Percentiles rank a stretch among this genome's conserved stretches.
Evolutionary conservation across 495 filamentous ascomycete species (phyloP).

Genomic region (Endocarpon pusillum): DNA sequence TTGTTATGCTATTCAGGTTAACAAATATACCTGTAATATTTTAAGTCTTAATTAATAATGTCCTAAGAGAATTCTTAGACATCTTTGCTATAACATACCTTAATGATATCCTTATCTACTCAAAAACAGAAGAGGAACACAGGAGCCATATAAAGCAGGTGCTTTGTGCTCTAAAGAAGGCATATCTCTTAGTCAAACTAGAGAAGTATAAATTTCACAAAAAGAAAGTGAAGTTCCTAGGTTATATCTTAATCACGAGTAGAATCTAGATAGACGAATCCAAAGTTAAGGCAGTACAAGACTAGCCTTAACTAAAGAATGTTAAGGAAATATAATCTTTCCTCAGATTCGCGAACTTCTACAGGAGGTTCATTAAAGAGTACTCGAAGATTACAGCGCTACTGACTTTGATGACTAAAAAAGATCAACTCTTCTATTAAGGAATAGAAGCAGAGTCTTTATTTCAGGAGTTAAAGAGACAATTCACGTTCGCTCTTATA

Average conservation of each 20-base stretch:
- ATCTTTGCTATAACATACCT: conserved; percentile 15
- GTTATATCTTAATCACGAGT: conserved; percentile 13
- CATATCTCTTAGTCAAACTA: conserved; percentile 9
- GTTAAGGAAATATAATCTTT: conserved; percentile 10
- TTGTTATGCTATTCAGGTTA: conserved; percentile 16
- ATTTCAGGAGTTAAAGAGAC: conserved; percentile 7
- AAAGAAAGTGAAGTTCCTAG: conserved; percentile 14
- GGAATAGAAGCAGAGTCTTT: conserved; percentile 2
- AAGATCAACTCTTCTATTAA: conserved; percentile 6
- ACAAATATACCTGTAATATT: conserved; percentile 15
- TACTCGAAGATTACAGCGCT: conserved; percentile 4
- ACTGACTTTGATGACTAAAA: conserved; percentile 6
- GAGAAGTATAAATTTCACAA: conserved; percentile 19
- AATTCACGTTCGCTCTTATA: conserved; percentile 4
- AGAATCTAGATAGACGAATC: conserved; percentile 14
- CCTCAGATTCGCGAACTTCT: conserved; percentile 9
- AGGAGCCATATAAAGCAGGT: conserved; percentile 6
- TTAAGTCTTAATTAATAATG: conserved; percentile 14
- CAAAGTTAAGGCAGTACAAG: conserved; percentile 8
- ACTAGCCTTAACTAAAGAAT: conserved; percentile 3
- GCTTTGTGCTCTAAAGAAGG: conserved; percentile 2
- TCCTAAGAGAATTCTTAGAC: conserved; percentile 8
- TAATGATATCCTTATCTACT: conserved; percentile 21
- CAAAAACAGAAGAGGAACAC: conserved; percentile 7
- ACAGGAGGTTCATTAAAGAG: conserved; percentile 9